Base-by-base conservation (phyloP, 306 rosid genomes). In the Glycyrrhiza uralensis region DNA sequence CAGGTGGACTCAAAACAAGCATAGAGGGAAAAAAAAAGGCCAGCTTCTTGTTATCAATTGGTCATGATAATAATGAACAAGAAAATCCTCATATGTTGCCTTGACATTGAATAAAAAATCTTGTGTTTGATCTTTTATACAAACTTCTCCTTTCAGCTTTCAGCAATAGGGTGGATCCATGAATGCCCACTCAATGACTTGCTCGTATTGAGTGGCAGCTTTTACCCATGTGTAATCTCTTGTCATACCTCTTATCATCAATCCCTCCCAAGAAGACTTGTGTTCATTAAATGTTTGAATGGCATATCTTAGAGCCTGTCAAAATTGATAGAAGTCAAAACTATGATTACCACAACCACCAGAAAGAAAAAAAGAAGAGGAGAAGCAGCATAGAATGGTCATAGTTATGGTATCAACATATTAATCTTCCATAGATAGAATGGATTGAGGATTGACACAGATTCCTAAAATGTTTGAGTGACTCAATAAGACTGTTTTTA, bases 171-270 rank as follows among this genome's bases (percentile, higher is more conserved):
- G 96, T 8, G 89, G 91, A 55, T 89, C 92, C 0, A 69, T 50
- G 56, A 82, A 85, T 1, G 86, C 87, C 98, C 98, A 92, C 38
- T 89, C 80, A 10, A 92, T 73, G 61, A 89, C 72, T 78, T 89
- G 89, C 77, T 92, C 96, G 20, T 92, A 92, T 70, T 85, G 89
- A 29, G 44, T 41, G 9, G 98, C 98, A 24, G 98, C 87, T 50
- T 82, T 88, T 42, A 58, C 90, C 98, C 96, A 92, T 5, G 96
- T 81, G 84, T 63, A 87, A 77, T 88, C 88, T 74, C 63, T 89
- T 17, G 66, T 58, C 96, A 92, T 92, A 0, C 94, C 89, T 69
- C 98, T 87, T 60, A 49, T 80, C 87, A 89, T 75, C 82, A 92
- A 62, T 78, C 86, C 96, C 74, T 83, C 79, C 98, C 98, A 92